Evolutionary conservation across 1,139 yeast genomes (phyloP).

Genomic region (Yamadazyma aaseri): DNA sequence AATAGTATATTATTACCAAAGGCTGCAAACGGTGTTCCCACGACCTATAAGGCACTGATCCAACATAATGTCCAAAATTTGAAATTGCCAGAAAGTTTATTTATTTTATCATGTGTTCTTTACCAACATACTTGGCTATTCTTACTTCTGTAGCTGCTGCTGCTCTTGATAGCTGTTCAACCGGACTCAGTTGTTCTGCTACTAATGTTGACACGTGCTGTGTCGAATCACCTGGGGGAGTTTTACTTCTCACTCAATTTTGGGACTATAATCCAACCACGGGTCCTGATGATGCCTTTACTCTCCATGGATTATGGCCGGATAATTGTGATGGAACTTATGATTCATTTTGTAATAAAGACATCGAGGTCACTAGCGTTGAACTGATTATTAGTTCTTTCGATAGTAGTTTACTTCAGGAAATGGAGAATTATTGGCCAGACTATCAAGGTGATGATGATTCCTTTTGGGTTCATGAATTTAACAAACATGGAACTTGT

Average conservation of each 20-base stretch:
- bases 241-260: conserved; percentile 81
- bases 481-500: conserved; percentile 93
- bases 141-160: neutral
- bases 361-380: conserved; percentile 54
- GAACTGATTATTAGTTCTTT: conserved; percentile 51
- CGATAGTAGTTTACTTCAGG: conserved; percentile 50
- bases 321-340: conserved; percentile 45
- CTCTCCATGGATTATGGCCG: conserved; percentile 57
- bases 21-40: neutral
- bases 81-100: neutral
- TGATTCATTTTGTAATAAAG: conserved; percentile 62
- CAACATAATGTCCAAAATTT: too few relatives aligned
- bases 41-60: neutral
- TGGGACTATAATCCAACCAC: conserved; percentile 89
- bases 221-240: conserved; percentile 77
- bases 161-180: neutral
- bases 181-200: neutral
- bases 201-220: conserved; percentile 60
- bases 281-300: conserved; percentile 64
- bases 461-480: conserved; percentile 85
- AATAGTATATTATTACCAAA: too few relatives aligned
- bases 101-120: neutral
- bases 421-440: conserved; percentile 71
- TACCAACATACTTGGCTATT: neutral
- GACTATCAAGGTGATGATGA: conserved; percentile 72